Evolutionary conservation across 2,329 filamentous ascomycete species (phyloP), one percentile per base, ranked within the genome.

Genomic region (Epichloe sp.): DNA sequence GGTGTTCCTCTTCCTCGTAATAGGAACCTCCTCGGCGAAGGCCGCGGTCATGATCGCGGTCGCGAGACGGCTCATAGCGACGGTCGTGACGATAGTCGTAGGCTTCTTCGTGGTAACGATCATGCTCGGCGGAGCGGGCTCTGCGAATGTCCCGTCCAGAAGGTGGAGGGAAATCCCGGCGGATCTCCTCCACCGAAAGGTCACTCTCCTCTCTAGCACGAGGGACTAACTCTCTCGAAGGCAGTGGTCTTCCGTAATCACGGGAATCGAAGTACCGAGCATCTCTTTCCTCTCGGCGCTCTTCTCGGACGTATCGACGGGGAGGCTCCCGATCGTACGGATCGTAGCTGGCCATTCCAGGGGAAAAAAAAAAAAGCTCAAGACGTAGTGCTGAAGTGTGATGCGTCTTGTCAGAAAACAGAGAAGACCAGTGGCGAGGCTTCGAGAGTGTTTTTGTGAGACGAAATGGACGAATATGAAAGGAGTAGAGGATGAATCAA

Each of bases 141-240:
- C 83, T 78, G 57, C 79, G 77, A 38, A 76, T 61, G 54, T 78
- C 77, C 51, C 67, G 65, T 54, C 73, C 62, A 10, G 57, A 57
- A n/a, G 83, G 84, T 6, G 88, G 86, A 35, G 87, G 87, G 61
- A 94, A 95, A 59, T 94, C 86, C 58, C 88, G 82, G 56, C 81
- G 80, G 54, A 94, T 81, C 68, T 94, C 87, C 69, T 95, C 90
- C 62, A 94, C 69, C 2, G 83, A 83, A 26, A 84, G 71, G 44
- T 83, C 82, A 65, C 84, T 89, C 61, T 88, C 84, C 63, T 90
- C 83, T 56, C 85, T 82, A 47, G 71, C 64, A 26, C 77, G 72
- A 37, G 77, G 77, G 12, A 83, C 68, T 7, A 83, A 69, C 42
- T 81, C 78, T 53, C 71, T 74, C 34, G 70, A 68, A 44, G 68